These are phyloP conservation scores for Daldinia vernicosa DNA, from an alignment of 495 filamentous ascomycete genomes.

Conservation along the genomic window DNA sequence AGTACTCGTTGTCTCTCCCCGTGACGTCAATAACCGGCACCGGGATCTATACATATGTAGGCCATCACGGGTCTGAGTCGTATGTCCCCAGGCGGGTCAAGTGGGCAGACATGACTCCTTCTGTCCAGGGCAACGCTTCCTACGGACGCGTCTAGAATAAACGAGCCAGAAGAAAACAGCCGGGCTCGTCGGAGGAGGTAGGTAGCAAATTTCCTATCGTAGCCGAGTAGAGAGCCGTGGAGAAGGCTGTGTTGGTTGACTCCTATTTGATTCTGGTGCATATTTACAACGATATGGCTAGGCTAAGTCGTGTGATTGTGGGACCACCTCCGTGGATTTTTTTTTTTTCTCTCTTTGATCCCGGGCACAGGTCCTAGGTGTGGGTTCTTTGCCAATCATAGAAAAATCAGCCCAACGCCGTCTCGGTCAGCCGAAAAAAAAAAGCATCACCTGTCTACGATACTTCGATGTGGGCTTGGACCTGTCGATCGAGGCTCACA, in stretches of 20 bases:
- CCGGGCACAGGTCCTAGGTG: neutral
- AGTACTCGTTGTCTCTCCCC: slow-evolving; percentile 2
- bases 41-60: neutral
- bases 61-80: neutral
- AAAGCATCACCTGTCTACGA: neutral
- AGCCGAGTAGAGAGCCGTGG: neutral
- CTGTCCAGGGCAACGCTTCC: neutral
- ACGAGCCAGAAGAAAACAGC: neutral
- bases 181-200: neutral
- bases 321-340: slow-evolving; percentile 13
- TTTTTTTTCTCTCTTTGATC: neutral
- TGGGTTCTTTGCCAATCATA: neutral
- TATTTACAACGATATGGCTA: neutral
- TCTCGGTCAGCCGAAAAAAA: slow-evolving; percentile 7
- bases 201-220: too few relatives aligned
- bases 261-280: neutral
- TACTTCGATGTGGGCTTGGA: neutral
- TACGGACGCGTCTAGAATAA: neutral
- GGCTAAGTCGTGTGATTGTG: slow-evolving; percentile 23
- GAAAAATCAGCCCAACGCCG: slow-evolving; percentile 1
- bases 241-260: neutral
- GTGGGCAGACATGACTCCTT: neutral
- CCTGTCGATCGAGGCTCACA: neutral
- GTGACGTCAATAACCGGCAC: neutral
- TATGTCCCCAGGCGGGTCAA: neutral